phyloP scores from a whole-genome alignment of 2,329 filamentous ascomycete genomes.

The Fusarium coffeatum region DNA sequence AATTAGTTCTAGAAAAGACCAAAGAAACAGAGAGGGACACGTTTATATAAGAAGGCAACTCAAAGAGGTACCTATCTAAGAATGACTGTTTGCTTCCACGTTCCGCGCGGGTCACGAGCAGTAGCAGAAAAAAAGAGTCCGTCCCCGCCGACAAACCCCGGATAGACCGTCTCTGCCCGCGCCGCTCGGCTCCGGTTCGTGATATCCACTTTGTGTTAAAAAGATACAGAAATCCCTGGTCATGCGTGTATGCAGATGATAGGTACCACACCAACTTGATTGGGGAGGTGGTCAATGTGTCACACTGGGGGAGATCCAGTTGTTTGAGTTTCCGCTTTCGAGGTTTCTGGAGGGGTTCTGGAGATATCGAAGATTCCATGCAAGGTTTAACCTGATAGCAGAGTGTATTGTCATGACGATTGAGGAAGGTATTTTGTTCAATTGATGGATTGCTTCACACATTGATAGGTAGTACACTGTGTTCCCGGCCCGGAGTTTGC shows the following conservation, averaged over 20 bases:
- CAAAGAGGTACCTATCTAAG: background rate
- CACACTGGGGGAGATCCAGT: constrained; percentile 17
- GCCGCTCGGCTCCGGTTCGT: constrained; percentile 36
- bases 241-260: constrained; percentile 19
- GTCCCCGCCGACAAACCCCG: constrained; percentile 27
- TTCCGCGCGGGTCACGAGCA: constrained; percentile 14
- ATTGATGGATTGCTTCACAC: background rate
- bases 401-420: too few relatives aligned
- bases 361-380: background rate
- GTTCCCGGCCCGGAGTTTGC: background rate
- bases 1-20: background rate
- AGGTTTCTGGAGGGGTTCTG: background rate
- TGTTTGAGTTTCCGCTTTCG: background rate
- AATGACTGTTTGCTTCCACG: constrained; percentile 8
- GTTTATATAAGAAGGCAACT: constrained; percentile 19
- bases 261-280: background rate
- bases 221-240: constrained; percentile 23
- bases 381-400: background rate
- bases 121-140: constrained; percentile 20
- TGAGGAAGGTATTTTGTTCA: too few relatives aligned
- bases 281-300: constrained; percentile 11
- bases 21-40: background rate
- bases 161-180: constrained; percentile 47
- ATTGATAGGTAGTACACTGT: background rate
- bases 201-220: constrained; percentile 4